phyloP scores from a whole-genome alignment of 129 eudicot species.

The Heracleum sosnowskyi region DNA sequence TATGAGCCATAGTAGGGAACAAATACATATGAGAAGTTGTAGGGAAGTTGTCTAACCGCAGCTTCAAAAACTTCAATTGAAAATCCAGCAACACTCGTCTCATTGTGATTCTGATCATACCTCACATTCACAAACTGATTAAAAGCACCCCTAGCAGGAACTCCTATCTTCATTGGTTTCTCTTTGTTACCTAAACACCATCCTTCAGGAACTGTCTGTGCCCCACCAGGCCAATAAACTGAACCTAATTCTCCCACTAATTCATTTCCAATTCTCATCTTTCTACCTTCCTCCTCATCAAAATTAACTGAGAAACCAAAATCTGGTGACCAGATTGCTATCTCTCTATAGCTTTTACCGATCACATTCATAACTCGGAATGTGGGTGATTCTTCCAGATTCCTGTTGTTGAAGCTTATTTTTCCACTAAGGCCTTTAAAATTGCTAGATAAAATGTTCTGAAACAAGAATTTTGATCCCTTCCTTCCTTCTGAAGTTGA shows the following conservation, averaged over 20 bases:
- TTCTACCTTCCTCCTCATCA: background rate
- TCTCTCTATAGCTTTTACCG: conserved; percentile 50
- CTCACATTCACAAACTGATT: conserved; percentile 55
- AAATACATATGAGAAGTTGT: conserved; percentile 35
- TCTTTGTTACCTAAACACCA: conserved; percentile 19
- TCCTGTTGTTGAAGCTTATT: conserved; percentile 38
- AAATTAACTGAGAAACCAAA: conserved; percentile 9
- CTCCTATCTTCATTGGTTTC: conserved; percentile 40
- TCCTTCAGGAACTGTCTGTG: conserved; percentile 31
- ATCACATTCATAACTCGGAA: conserved; percentile 48
- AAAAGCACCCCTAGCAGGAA: conserved; percentile 59
- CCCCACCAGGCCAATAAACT: conserved; percentile 54
- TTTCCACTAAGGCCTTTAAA: conserved; percentile 39
- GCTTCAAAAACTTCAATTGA: conserved; percentile 54
- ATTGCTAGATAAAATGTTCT: conserved; percentile 16
- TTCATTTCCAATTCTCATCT: background rate
- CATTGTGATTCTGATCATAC: conserved; percentile 24
- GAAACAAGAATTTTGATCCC: conserved; percentile 13
- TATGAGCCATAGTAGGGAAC: conserved; percentile 50
- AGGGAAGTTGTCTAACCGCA: conserved; percentile 30
- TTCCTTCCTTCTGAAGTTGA: conserved; percentile 12
- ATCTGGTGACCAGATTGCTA: conserved; percentile 42
- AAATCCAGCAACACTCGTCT: conserved; percentile 38
- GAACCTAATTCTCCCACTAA: conserved; percentile 18
- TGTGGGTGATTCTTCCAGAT: conserved; percentile 28